Evolutionary conservation across 352 stramenopile genomes (phyloP), one percentile per base, ranked within the genome.

Genomic region (Phytophthora tentaculata): DNA sequence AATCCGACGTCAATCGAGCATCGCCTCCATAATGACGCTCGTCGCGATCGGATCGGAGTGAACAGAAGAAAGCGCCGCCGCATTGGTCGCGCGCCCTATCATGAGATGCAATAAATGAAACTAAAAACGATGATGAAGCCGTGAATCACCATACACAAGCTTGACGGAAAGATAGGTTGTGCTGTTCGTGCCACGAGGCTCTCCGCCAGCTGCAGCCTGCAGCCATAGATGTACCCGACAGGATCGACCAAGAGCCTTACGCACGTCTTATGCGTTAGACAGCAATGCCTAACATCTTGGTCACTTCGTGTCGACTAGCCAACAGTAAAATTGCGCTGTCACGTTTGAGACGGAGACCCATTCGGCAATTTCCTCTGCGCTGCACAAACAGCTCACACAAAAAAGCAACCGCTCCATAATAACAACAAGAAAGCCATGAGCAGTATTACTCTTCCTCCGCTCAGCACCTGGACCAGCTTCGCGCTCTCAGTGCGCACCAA

Each of bases 91-190:
- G 35, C 35, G 54, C 53, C 62, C 62, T 63, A 69, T 69, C 62
- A 69, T 69, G 62, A 69, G 62, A 69, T 69, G 62, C 62, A 69
- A 53, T 45, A 47, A 50, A 63, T 47, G 61, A 69, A 62, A 43
- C 51, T 20, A 44, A 65, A 58, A 66, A 48, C 14, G 50, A 44
- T 55, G 54, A 12, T 28, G 39, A 16, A n/a, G n/a, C n/a, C n/a
- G n/a, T n/a, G n/a, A n/a, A n/a, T n/a, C n/a, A n/a, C n/a, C n/a
- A n/a, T n/a, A n/a, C n/a, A n/a, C n/a, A n/a, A n/a, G n/a, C n/a
- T n/a, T n/a, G 19, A 13, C 23, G 44, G 4, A 51, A 64, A 48
- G 62, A 70, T 64, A 70, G 62, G 62, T 64, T 70, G 54, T 61
- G 62, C 62, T 70, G 55, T 70, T 70, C 62, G 62, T 69, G 45